Conservation (phyloP, 306 rosid species). For the Glycyrrhiza uralensis region DNA sequence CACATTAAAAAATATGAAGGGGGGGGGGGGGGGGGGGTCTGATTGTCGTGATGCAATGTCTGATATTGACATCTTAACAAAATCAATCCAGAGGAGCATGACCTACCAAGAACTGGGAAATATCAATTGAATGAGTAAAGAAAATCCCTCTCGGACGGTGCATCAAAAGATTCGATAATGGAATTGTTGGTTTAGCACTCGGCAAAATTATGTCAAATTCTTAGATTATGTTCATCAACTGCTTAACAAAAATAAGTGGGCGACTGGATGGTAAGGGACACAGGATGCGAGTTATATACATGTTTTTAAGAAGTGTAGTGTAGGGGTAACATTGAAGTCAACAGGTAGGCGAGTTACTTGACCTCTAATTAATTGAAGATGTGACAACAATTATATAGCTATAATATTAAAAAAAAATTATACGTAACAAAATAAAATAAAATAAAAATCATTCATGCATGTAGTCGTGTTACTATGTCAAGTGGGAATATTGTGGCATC, state of each 20-base stretch:
- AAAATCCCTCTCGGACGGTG: background rate
- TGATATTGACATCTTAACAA: slow-evolving; percentile 54
- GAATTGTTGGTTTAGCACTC: slow-evolving; percentile 28
- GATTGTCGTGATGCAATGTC: slow-evolving; percentile 28
- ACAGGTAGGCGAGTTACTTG: slow-evolving; percentile 40
- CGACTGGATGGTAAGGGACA: background rate
- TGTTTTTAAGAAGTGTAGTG: slow-evolving; percentile 13
- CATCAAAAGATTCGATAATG: slow-evolving; percentile 14
- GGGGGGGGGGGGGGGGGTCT: no score
- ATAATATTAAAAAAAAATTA: background rate
- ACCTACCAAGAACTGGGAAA: slow-evolving; percentile 34
- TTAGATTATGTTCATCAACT: slow-evolving; percentile 30
- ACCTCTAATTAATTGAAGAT: slow-evolving; percentile 24
- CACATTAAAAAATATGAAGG: slow-evolving; percentile 15
- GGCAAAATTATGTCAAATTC: background rate
- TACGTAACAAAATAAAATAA: background rate
- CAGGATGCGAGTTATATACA: slow-evolving; percentile 19
- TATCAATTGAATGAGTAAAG: slow-evolving; percentile 24
- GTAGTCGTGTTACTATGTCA: background rate
- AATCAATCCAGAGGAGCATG: slow-evolving; percentile 9
- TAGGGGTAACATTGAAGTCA: slow-evolving; percentile 34
- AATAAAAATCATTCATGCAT: slow-evolving; percentile 37
- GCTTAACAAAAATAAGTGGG: slow-evolving; percentile 32
- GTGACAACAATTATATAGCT: background rate
- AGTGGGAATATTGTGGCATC: slow-evolving; percentile 1